Percentiles rank a stretch among this genome's conserved stretches.
phyloP scores from a whole-genome alignment of 352 stramenopile species.

The Globisporangium paddicum region DNA sequence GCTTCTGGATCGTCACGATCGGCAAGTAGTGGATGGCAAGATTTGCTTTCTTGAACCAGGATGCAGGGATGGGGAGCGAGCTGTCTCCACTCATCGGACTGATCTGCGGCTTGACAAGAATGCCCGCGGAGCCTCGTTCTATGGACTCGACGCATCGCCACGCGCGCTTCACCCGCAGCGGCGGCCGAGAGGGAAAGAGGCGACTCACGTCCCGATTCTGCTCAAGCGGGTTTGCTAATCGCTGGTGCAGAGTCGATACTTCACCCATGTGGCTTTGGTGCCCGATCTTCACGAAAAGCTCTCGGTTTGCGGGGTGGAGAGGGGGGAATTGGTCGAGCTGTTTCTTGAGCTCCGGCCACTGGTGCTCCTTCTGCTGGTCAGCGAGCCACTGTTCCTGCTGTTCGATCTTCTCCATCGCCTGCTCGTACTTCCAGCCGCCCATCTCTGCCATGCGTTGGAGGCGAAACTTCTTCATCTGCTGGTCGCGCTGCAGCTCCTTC shows the following conservation, averaged over 20 bases:
- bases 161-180: conserved; percentile 76
- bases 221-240: conserved; percentile 60
- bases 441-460: conserved; percentile 63
- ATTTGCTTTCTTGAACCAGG: conserved; percentile 87
- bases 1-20: conserved; percentile 62
- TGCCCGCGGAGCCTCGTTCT: conserved; percentile 60
- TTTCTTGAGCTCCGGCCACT: conserved; percentile 50
- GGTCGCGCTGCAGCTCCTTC: conserved; percentile 76
- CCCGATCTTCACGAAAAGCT: conserved; percentile 22
- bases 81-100: conserved; percentile 87
- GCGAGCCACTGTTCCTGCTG: conserved; percentile 59
- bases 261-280: conserved; percentile 35
- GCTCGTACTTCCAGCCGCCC: conserved; percentile 71
- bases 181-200: conserved; percentile 59
- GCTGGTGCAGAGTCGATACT: conserved; percentile 54
- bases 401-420: conserved; percentile 41
- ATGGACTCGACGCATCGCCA: conserved; percentile 87
- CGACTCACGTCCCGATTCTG: conserved; percentile 41
- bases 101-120: conserved; percentile 90
- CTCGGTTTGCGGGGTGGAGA: conserved; percentile 15
- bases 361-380: conserved; percentile 47
- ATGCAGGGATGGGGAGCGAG: conserved; percentile 66
- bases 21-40: conserved; percentile 73
- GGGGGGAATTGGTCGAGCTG: conserved; percentile 29
- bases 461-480: conserved; percentile 81